Conservation (phyloP, 352 stramenopile species). For the Phytophthora constricta region DNA sequence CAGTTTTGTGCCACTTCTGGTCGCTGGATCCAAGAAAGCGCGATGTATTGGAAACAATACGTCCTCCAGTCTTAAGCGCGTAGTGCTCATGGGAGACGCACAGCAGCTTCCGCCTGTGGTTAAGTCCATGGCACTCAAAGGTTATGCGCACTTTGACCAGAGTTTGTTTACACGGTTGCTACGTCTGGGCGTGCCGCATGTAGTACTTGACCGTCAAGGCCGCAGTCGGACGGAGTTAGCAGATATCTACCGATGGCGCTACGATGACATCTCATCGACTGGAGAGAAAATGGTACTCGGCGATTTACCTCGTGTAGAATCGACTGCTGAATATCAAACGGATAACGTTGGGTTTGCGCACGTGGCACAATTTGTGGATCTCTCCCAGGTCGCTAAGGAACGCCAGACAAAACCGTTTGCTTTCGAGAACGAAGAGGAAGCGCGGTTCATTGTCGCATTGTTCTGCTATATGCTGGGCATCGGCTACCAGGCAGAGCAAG, state of each 20-base stretch:
- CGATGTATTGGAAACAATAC: constrained; percentile 2
- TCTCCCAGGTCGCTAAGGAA: constrained; percentile 61
- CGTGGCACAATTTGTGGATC: constrained; percentile 92
- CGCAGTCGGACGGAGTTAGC: constrained; percentile 87
- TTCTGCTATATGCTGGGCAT: constrained; percentile 94
- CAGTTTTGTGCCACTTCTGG: constrained; percentile 90
- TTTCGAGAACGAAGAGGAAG: constrained; percentile 96
- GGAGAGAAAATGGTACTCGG: constrained; percentile 21
- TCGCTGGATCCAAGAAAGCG: constrained; percentile 65
- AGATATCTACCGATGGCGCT: constrained; percentile 90
- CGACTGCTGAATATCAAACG: constrained; percentile 37
- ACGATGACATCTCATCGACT: constrained; percentile 35
- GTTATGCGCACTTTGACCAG: constrained; percentile 93
- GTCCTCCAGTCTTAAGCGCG: constrained; percentile 83
- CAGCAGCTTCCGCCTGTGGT: constrained; percentile 93
- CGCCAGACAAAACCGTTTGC: constrained; percentile 79
- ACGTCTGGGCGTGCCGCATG: constrained; percentile 90
- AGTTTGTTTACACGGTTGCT: constrained; percentile 96
- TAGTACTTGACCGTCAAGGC: constrained; percentile 93
- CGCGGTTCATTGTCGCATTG: constrained; percentile 93
- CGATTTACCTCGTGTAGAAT: constrained; percentile 35
- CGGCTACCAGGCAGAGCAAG: constrained; percentile 91
- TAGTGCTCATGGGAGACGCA: constrained; percentile 96
- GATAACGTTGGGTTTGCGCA: constrained; percentile 92
- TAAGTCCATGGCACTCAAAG: constrained; percentile 87